phyloP scores from a whole-genome alignment of 2,329 filamentous ascomycete genomes.

The Zelopaecilomyces penicillatus region DNA sequence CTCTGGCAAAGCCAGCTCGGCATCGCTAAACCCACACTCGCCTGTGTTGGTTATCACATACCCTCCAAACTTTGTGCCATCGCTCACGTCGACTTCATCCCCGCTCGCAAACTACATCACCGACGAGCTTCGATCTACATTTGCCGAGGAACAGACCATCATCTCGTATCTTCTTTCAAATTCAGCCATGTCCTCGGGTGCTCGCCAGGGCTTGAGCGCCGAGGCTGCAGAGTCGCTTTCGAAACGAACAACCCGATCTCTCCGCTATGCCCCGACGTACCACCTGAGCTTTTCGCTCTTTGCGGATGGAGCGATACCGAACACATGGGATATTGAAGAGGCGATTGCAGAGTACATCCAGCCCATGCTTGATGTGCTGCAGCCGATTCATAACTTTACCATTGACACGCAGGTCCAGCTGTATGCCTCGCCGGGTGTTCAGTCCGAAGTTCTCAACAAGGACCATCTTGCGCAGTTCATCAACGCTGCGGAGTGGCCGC shows the following conservation, averaged over 20 bases:
- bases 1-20: slow-evolving; percentile 51
- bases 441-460: slow-evolving; percentile 60
- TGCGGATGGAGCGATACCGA: slow-evolving; percentile 67
- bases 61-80: slow-evolving; percentile 57
- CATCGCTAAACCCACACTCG: slow-evolving; percentile 59
- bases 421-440: slow-evolving; percentile 66
- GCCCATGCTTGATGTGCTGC: slow-evolving; percentile 71
- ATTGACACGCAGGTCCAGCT: slow-evolving; percentile 94
- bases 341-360: slow-evolving; percentile 74
- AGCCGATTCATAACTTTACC: slow-evolving; percentile 86
- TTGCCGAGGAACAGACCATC: slow-evolving; percentile 80
- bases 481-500: slow-evolving; percentile 94
- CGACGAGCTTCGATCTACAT: slow-evolving; percentile 66
- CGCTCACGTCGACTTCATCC: slow-evolving; percentile 61
- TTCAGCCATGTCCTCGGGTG: slow-evolving; percentile 42
- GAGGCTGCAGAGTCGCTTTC: slow-evolving; percentile 48
- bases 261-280: slow-evolving; percentile 90
- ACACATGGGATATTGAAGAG: slow-evolving; percentile 81
- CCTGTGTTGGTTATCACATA: slow-evolving; percentile 73
- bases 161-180: slow-evolving; percentile 66
- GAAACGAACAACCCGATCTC: slow-evolving; percentile 70
- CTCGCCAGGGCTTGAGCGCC: slow-evolving; percentile 37
- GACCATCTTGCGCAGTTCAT: slow-evolving; percentile 91
- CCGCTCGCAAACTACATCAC: slow-evolving; percentile 70
- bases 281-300: slow-evolving; percentile 95